Evolutionary conservation across 371 early-diverging fungal species (phyloP), one percentile per base, ranked within the genome.

Genomic region (Batrachochytrium dendrobatidis): DNA sequence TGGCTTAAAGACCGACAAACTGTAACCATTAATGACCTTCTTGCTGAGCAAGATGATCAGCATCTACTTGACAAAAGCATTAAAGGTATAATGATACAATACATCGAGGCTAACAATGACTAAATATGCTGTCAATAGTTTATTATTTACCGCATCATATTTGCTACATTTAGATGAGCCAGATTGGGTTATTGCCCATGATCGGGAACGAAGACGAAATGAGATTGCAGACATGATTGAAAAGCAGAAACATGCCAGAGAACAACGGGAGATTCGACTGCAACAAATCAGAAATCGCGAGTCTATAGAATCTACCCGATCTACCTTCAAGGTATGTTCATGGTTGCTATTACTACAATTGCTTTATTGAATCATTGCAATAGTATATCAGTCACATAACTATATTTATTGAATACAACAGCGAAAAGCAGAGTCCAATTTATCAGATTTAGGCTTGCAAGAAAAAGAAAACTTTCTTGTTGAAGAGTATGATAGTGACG

Each of bases 1-100:
- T 93, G 95, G 95, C 75, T 92, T 15, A 61, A 69, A n/a, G 88
- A 86, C 59, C 33, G 63, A 43, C 33, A 60, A 32, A 28, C 46
- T 0, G 29, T 55, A 30, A 34, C 66, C 10, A 33, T 39, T 26
- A 61, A 64, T 5, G 65, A 65, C 76, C 31, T 60, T 58, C 12
- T 58, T 33, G 60, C n/a, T 12, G 43, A 65, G 48, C 10, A 18
- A 24, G 28, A 15, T 64, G 53, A 15, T 53, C n/a, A n/a, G 29
- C 25, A 7, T 12, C 12, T 50, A 3, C 22, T 10, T 30, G 31
- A 20, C 43, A 56, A 4, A 22, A 64, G 26, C 20, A 12, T 28
- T 2, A 34, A 28, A 34, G 25, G 54, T 25, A 2, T 18, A n/a
- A n/a, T n/a, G n/a, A n/a, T n/a, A n/a, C n/a, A n/a, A n/a, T n/a